Conservation (phyloP, 805 yeast species). For the Wickerhamiella azyma region DNA sequence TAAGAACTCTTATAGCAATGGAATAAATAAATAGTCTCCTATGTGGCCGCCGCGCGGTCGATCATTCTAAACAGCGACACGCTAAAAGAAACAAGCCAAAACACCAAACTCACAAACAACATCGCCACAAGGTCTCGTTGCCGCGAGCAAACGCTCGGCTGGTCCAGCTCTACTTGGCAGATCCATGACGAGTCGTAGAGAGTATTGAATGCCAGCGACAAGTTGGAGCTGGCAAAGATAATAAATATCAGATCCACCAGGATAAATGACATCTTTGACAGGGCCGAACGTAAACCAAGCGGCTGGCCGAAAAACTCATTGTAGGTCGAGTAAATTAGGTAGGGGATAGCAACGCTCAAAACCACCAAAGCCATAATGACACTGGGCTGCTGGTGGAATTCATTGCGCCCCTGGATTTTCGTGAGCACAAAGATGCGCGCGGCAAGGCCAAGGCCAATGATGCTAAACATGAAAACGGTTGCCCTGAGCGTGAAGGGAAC, state of each 20-base stretch:
- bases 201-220: slow-evolving; percentile 75
- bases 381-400: slow-evolving; percentile 36
- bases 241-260: slow-evolving; percentile 76
- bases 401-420: slow-evolving; percentile 14
- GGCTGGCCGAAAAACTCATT: slow-evolving; percentile 93
- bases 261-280: slow-evolving; percentile 66
- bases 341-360: slow-evolving; percentile 62
- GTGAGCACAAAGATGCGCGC: slow-evolving; percentile 32
- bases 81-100: slow-evolving; percentile 79
- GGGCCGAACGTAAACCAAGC: slow-evolving; percentile 73
- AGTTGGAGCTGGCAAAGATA: slow-evolving; percentile 76
- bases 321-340: slow-evolving; percentile 66
- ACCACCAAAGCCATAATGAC: slow-evolving; percentile 87
- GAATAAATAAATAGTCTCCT: neutral
- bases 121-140: slow-evolving; percentile 72
- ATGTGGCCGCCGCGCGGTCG: slow-evolving; percentile 27
- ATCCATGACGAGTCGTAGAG: slow-evolving; percentile 75
- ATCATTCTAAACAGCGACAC: slow-evolving; percentile 75
- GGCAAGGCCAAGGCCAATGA: slow-evolving; percentile 63
- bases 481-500: slow-evolving; percentile 66
- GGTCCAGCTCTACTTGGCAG: slow-evolving; percentile 31
- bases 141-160: slow-evolving; percentile 50
- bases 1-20: too few species aligned
- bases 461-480: slow-evolving; percentile 42
- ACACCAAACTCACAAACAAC: slow-evolving; percentile 54